These are phyloP conservation scores for Imleria badia DNA, from an alignment of 768 basidiomycete species.

Conservation along the genomic window DNA sequence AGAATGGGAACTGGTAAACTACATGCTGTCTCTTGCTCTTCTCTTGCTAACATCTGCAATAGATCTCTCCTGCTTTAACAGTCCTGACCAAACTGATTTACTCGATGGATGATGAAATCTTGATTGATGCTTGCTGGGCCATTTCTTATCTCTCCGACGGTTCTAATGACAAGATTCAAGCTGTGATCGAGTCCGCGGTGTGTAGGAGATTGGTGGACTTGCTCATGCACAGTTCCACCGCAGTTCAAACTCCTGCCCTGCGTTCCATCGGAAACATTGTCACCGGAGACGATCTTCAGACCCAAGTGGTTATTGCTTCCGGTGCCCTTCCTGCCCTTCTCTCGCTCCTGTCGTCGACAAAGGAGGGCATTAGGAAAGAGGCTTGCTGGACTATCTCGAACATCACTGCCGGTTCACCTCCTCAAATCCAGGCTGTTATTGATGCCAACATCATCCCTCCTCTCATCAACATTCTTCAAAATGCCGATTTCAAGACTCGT, in stretches of 20 bases:
- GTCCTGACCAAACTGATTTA: conserved; percentile 98
- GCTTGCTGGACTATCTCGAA: conserved; percentile 99
- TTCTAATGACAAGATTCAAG: conserved; percentile 99
- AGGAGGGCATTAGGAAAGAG: conserved; percentile 99
- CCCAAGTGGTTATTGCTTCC: conserved; percentile 97
- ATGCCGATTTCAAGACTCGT: conserved; percentile 98
- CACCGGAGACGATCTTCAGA: conserved; percentile 98
- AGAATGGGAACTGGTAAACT: conserved; percentile 89
- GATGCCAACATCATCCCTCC: conserved; percentile 98
- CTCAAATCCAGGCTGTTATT: conserved; percentile 96
- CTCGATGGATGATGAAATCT: conserved; percentile 96
- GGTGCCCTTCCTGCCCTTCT: conserved; percentile 95
- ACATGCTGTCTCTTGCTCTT: conserved; percentile 3
- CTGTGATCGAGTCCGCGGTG: conserved; percentile 97
- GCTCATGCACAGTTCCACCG: conserved; percentile 91
- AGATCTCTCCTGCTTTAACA: conserved; percentile 98
- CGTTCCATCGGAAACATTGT: conserved; percentile 99
- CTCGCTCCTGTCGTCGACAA: conserved; percentile 89
- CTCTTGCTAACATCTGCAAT: conserved; percentile 16
- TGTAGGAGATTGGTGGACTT: conserved; percentile 97
- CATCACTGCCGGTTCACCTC: conserved; percentile 94
- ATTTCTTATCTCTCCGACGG: conserved; percentile 99
- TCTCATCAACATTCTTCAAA: conserved; percentile 95
- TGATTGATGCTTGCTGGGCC: conserved; percentile 99
- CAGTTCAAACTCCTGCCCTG: conserved; percentile 97